phyloP scores from a whole-genome alignment of 163 green algal species.

The Volvox carteri region DNA sequence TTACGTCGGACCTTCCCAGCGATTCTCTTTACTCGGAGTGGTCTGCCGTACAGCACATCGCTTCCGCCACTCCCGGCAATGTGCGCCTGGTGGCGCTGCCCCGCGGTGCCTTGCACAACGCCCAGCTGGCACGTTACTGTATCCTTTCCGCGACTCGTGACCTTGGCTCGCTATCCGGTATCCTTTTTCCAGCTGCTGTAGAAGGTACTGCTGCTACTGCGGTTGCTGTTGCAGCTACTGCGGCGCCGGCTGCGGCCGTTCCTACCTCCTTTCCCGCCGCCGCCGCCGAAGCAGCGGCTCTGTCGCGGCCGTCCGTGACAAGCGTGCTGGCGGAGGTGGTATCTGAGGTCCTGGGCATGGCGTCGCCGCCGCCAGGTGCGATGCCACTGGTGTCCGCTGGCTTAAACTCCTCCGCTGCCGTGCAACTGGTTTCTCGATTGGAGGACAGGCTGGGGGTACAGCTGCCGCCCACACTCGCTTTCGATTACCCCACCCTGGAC shows the following conservation, averaged over 20 bases:
- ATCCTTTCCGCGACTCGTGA: constrained; percentile 9
- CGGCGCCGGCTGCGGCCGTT: not conserved
- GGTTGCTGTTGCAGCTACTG: not conserved
- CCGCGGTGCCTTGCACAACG: not conserved
- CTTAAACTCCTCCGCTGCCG: constrained; percentile 76
- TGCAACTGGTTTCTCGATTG: constrained; percentile 72
- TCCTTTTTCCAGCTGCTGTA: not conserved
- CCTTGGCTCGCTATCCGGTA: not conserved
- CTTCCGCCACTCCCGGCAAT: not conserved
- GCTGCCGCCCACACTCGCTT: constrained; percentile 80
- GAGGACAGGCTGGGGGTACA: constrained; percentile 66
- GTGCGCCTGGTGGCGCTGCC: constrained; percentile 31
- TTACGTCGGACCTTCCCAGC: not conserved
- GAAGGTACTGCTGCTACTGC: not conserved
- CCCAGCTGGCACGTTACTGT: not conserved
- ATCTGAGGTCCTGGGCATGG: constrained; percentile 61
- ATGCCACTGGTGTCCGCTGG: constrained; percentile 77
- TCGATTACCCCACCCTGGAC: constrained; percentile 79
- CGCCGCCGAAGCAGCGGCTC: not conserved
- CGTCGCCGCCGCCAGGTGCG: not conserved
- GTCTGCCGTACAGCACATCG: not conserved
- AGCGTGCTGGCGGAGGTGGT: constrained; percentile 54
- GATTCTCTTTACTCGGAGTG: not conserved
- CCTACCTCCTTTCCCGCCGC: not conserved
- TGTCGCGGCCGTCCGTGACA: not conserved